Evolutionary conservation across 306 rosid genomes (phyloP).

Genomic region (Canavalia gladiata): DNA sequence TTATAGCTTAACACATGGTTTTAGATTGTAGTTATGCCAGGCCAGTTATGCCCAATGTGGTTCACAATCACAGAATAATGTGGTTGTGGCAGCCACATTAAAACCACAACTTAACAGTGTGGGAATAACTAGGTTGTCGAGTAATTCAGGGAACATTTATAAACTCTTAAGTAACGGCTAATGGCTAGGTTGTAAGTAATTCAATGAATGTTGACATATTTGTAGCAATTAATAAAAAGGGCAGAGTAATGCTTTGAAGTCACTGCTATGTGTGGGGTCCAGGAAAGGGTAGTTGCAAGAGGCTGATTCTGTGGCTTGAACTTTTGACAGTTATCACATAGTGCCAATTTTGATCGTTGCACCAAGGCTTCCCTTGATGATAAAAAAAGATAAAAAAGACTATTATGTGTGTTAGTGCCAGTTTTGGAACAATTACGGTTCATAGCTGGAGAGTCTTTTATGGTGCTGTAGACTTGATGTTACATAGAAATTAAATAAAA

Average conservation of each 20-base stretch:
- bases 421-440: background rate
- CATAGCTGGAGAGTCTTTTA: background rate
- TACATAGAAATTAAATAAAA: background rate
- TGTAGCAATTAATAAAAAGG: background rate
- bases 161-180: conserved; percentile 23
- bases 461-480: background rate
- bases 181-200: conserved; percentile 29
- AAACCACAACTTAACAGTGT: background rate
- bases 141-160: background rate
- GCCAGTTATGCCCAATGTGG: conserved; percentile 1
- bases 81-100: background rate
- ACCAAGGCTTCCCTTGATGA: background rate
- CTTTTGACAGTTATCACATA: background rate
- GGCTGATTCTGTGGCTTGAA: background rate
- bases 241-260: background rate
- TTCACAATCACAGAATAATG: background rate
- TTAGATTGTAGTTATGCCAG: background rate
- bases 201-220: conserved; percentile 27
- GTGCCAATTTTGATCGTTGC: background rate
- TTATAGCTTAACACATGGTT: background rate
- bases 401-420: background rate
- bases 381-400: background rate
- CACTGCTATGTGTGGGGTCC: background rate
- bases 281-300: background rate
- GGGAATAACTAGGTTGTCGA: conserved; percentile 18